Evolutionary conservation across 176 grass and related monocot genomes (phyloP), one percentile per base, ranked within the genome.

Genomic region (Areca catechu): DNA sequence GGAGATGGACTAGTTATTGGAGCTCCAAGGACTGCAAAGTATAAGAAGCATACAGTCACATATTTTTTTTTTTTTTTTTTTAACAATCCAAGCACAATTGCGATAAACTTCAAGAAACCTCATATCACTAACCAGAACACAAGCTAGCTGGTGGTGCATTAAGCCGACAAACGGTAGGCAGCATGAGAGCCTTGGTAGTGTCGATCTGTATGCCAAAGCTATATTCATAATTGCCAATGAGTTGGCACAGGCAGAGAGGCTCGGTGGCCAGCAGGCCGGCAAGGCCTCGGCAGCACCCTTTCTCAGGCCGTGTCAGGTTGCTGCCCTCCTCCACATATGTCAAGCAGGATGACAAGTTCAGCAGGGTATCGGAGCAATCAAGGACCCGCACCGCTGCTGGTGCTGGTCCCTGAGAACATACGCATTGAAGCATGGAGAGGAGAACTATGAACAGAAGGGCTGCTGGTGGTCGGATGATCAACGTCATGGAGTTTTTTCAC

Each of bases 131-230:
- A 81, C 78, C 70, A 70, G 91, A 80, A 71, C 91, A 96, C 29
- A 96, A 74, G 74, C 21, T 87, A 12, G 86, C 55, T 49, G 91
- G 91, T 47, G 83, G 86, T 62, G 83, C 70, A 27, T 81, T 65
- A 21, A 90, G 74, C 62, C 83, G 86, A 66, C 91, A 90, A 65
- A 81, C 70, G 61, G 80, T 79, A 56, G 86, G 91, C 67, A 96
- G 83, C 69, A 74, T 78, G 18, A 96, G 92, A 20, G 69, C 86
- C 64, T 83, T 76, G 9, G 79, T 78, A 15, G 67, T 54, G 79
- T 96, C 92, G 5, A 96, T 73, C 56, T 76, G 77, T 51, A 82
- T 61, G 24, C 83, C 78, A 53, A 50, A 74, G 55, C 67, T 27
- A 47, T n/a, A n/a, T n/a, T 56, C 63, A 51, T 77, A 71, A 65